phyloP scores from a whole-genome alignment of 1,284 basidiomycete genomes.

The Microbotryum saponariae region DNA sequence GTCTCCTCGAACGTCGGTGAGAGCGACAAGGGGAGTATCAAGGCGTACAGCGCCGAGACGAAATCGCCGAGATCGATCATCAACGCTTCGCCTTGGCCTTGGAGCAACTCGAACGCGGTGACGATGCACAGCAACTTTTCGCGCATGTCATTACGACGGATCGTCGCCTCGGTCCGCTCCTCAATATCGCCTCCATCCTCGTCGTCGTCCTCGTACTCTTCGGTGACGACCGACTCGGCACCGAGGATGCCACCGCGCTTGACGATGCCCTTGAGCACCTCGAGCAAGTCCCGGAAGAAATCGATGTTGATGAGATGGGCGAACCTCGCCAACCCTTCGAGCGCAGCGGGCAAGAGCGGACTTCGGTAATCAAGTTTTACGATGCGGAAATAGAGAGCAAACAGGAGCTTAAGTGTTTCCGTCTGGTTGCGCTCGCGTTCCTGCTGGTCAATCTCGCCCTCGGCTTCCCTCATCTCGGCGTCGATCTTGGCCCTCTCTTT shows the following conservation, averaged over 20 bases:
- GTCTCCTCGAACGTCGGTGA: slow-evolving; percentile 47
- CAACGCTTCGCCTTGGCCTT: slow-evolving; percentile 95
- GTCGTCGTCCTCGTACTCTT: slow-evolving; percentile 39
- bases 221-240: slow-evolving; percentile 3
- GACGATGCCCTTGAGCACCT: slow-evolving; percentile 74
- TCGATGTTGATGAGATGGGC: slow-evolving; percentile 97
- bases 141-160: slow-evolving; percentile 45
- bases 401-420: slow-evolving; percentile 94
- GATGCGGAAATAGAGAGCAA: slow-evolving; percentile 94
- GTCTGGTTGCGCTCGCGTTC: slow-evolving; percentile 81
- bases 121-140: slow-evolving; percentile 78
- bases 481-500: slow-evolving; percentile 79
- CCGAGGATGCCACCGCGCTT: slow-evolving; percentile 40
- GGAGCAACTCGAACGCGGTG: slow-evolving; percentile 91
- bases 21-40: slow-evolving; percentile 47
- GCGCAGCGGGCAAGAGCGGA: slow-evolving; percentile 73
- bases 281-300: slow-evolving; percentile 92
- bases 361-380: slow-evolving; percentile 71
- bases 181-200: slow-evolving; percentile 46
- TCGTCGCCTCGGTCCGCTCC: slow-evolving; percentile 2
- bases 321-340: slow-evolving; percentile 86
- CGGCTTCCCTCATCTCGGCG: slow-evolving; percentile 85
- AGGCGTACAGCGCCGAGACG: slow-evolving; percentile 51
- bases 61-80: slow-evolving; percentile 93
- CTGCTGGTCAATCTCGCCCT: slow-evolving; percentile 87